Evolutionary conservation across 208 protist genomes (phyloP).

Genomic region (Crithidia acanthocephali): DNA sequence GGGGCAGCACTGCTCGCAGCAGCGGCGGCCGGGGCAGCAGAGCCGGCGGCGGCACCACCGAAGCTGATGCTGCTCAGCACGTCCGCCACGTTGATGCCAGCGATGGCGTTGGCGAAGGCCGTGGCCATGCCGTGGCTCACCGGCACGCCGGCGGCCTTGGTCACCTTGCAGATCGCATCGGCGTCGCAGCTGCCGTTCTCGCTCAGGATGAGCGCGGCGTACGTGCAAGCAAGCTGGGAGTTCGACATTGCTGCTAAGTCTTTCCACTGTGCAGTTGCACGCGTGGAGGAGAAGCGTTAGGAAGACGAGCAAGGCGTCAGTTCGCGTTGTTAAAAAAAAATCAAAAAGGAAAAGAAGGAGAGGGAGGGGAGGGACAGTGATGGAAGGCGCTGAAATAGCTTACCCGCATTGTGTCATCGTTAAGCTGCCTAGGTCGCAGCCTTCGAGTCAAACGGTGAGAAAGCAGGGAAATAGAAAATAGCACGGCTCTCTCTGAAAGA

Average conservation of each 20-base stretch:
- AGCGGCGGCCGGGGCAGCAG: conserved; percentile 44
- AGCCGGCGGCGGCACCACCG: conserved; percentile 50
- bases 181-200: conserved; percentile 90
- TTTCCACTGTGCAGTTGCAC: too few relatives aligned
- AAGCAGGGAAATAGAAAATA: too few relatives aligned
- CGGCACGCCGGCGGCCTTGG: conserved; percentile 78
- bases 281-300: too few relatives aligned
- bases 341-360: conserved; percentile 1
- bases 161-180: conserved; percentile 56
- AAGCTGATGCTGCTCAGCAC: conserved; percentile 82
- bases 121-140: conserved; percentile 78
- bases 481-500: too few relatives aligned
- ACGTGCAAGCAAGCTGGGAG: conserved; percentile 94
- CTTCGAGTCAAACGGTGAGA: too few relatives aligned
- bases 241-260: conserved; percentile 25
- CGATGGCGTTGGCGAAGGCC: conserved; percentile 69
- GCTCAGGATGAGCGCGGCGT: conserved; percentile 94
- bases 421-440: too few relatives aligned
- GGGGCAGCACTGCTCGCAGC: conserved; percentile 39
- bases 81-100: conserved; percentile 56
- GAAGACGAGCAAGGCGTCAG: too few relatives aligned
- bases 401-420: too few relatives aligned
- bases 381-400: too few relatives aligned
- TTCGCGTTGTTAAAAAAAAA: too few relatives aligned
- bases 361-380: conserved; percentile 10